Evolutionary conservation across 805 yeast species (phyloP).

Genomic region (Cyberlindnera saturnus): DNA sequence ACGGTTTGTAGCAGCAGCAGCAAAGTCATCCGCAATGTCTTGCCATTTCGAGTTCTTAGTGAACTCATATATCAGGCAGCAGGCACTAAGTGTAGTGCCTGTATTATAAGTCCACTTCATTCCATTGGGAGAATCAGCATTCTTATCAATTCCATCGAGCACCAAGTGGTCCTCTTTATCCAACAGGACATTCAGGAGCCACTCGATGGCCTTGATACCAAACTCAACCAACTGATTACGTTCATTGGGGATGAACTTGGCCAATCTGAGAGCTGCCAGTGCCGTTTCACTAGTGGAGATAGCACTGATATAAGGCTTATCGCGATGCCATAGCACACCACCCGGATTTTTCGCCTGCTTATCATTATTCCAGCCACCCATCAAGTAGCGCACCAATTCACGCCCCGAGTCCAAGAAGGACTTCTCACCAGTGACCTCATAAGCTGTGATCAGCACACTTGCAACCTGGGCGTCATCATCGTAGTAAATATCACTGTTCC

Average conservation of each 20-base stretch:
- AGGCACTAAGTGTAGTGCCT: slow-evolving; percentile 57
- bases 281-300: slow-evolving; percentile 68
- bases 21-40: slow-evolving; percentile 26
- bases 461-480: slow-evolving; percentile 77
- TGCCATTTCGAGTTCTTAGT: slow-evolving; percentile 50
- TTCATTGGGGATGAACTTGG: slow-evolving; percentile 46
- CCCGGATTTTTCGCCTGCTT: slow-evolving; percentile 31
- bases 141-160: slow-evolving; percentile 49
- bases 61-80: slow-evolving; percentile 40
- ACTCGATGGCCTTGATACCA: slow-evolving; percentile 54
- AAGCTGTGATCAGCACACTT: slow-evolving; percentile 56
- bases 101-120: slow-evolving; percentile 64
- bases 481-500: slow-evolving; percentile 59
- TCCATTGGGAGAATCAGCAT: slow-evolving; percentile 36
- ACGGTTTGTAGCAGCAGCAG: slow-evolving; percentile 53
- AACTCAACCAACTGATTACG: slow-evolving; percentile 42
- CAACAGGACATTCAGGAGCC: slow-evolving; percentile 46
- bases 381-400: slow-evolving; percentile 52
- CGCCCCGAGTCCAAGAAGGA: slow-evolving; percentile 48
- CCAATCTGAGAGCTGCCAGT: slow-evolving; percentile 50
- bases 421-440: slow-evolving; percentile 57
- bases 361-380: slow-evolving; percentile 53
- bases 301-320: slow-evolving; percentile 52
- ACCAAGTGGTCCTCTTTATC: slow-evolving; percentile 52
- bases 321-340: slow-evolving; percentile 64